Evolutionary conservation across 2,329 filamentous ascomycete genomes (phyloP).

Genomic region (Hymenotorrendiella dingleyae): DNA sequence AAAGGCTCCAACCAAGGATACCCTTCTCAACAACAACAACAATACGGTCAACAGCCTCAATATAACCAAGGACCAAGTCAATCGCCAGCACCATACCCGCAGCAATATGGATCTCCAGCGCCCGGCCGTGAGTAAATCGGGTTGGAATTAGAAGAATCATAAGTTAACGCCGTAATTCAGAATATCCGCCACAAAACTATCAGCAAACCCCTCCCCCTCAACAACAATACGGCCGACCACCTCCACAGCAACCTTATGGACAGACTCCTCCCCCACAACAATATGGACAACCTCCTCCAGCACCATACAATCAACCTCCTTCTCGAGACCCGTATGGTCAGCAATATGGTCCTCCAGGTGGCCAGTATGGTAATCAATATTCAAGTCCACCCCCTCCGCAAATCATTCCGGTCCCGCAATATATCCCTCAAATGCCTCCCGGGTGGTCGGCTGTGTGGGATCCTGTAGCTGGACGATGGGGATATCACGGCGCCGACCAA

Average conservation of each 20-base stretch:
- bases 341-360: conserved; percentile 20
- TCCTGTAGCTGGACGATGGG: conserved; percentile 54
- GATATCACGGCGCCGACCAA: conserved; percentile 48
- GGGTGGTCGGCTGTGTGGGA: conserved; percentile 63
- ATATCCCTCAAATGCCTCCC: conserved; percentile 41
- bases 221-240: conserved; percentile 1
- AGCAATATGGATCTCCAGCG: background rate
- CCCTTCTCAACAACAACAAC: conserved; percentile 10
- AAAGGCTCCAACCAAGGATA: background rate
- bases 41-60: conserved; percentile 11
- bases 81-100: no score
- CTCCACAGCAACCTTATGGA: background rate
- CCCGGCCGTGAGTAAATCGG: no score
- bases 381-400: conserved; percentile 28
- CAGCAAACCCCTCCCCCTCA: conserved; percentile 1
- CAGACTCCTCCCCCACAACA: conserved; percentile 4
- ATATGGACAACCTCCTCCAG: conserved; percentile 9
- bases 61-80: no score
- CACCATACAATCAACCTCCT: conserved; percentile 8
- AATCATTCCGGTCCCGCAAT: conserved; percentile 31
- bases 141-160: no score
- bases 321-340: no score
- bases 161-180: no score
- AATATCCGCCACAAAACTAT: background rate
- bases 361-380: conserved; percentile 12